Base-by-base conservation (phyloP, 768 basidiomycete genomes). In the Cytidiella melzeri region DNA sequence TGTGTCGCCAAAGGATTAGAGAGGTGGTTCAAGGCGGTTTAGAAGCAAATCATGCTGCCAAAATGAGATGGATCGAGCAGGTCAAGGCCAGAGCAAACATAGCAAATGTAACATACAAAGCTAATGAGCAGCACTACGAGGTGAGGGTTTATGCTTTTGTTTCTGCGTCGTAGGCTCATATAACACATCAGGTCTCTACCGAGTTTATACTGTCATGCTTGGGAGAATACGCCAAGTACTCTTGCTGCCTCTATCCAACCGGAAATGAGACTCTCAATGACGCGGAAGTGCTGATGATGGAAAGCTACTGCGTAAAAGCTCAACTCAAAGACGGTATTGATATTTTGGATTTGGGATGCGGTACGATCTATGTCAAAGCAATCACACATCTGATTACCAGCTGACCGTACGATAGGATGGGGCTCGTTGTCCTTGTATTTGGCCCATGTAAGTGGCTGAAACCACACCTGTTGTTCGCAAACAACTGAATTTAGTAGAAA, bases 51-150 rank as follows among this genome's bases (percentile, higher is more conserved):
- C 77, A 83, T 68, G 74, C 72, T 2, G 74, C 76, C 11, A 86
- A 86, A 60, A 82, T 84, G 79, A 65, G 73, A 44, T 84, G 77
- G 73, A 81, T 87, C 34, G 74, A 79, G 48, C 71, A 59, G 15
- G 75, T 84, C 21, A 73, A 74, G 19, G 66, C 69, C 0, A 65
- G 77, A 13, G 58, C 55, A 3, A 72, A 69, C 24, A 84, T 85
- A 51, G 83, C 83, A 3, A 80, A 78, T 51, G 70, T 76, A 10
- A 75, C 83, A 1, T 73, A 79, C 34, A 82, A 81, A 58, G 84
- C 83, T 18, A 87, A 87, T 54, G 80, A 86, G 58, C 84, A 86
- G 61, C 83, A 87, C 57, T 87, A 87, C 62, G 83, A 87, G 69
- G 83, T 82, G 49, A 55, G 63, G n/a, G n/a, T n/a, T n/a, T 62